A percentile compares a stretch with the other conserved stretches of the same genome.
Conservation (phyloP, 495 filamentous ascomycete genomes). For the Rhypophila decipiens region DNA sequence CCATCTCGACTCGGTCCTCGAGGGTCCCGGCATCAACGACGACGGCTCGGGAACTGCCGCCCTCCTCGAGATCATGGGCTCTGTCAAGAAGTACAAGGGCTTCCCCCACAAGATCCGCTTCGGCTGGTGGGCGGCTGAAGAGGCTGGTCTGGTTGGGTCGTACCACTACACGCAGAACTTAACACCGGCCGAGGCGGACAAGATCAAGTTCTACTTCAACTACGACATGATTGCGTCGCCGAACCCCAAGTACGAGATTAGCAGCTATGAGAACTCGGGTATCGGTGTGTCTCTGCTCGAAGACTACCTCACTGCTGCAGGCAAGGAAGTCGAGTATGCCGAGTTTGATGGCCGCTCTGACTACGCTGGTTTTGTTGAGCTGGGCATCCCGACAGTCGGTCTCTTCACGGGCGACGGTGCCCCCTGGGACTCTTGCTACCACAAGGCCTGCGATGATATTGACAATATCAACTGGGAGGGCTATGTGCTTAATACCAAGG, state of each 20-base stretch:
- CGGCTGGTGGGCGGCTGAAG: slow-evolving; percentile 64
- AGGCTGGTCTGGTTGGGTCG: slow-evolving; percentile 58
- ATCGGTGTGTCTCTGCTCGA: slow-evolving; percentile 20
- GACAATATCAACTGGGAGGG: slow-evolving; percentile 55
- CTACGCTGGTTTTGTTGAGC: slow-evolving; percentile 58
- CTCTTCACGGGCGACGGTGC: slow-evolving; percentile 60
- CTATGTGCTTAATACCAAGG: slow-evolving; percentile 53
- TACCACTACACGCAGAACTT: slow-evolving; percentile 47
- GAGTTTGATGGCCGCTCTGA: slow-evolving; percentile 59
- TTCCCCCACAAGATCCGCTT: slow-evolving; percentile 60
- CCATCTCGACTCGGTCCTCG: slow-evolving; percentile 63
- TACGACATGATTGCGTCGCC: slow-evolving; percentile 75
- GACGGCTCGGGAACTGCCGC: slow-evolving; percentile 50
- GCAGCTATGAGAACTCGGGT: slow-evolving; percentile 33
- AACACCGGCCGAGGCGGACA: slow-evolving; percentile 35
- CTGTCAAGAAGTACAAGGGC: slow-evolving; percentile 53
- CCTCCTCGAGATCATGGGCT: slow-evolving; percentile 54
- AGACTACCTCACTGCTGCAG: slow-evolving; percentile 24
- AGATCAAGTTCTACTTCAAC: slow-evolving; percentile 65
- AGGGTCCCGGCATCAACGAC: slow-evolving; percentile 44
- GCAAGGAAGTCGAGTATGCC: slow-evolving; percentile 18
- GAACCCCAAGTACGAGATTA: slow-evolving; percentile 59
- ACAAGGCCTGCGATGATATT: slow-evolving; percentile 51
- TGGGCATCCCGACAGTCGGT: slow-evolving; percentile 54
- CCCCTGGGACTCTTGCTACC: slow-evolving; percentile 57